Conservation (phyloP, 1,139 yeast genomes). For the Pichiaceae sp. region DNA sequence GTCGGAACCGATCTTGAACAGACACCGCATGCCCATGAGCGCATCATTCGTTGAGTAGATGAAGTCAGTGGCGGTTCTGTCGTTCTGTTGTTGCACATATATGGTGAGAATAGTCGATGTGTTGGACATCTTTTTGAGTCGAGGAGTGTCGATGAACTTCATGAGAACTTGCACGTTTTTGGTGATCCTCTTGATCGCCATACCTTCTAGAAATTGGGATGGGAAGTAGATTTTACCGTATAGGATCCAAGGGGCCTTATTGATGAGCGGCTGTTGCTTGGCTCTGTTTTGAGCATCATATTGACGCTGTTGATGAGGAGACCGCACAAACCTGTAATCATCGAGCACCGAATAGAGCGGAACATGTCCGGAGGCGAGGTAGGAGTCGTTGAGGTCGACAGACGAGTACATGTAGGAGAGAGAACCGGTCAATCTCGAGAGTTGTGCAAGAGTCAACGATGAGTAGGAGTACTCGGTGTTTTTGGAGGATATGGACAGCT, state of each 20-base stretch:
- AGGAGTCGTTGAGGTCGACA: conserved; percentile 40
- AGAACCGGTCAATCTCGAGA: conserved; percentile 70
- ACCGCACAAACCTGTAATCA: conserved; percentile 48
- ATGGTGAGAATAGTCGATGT: conserved; percentile 49
- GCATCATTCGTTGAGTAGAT: conserved; percentile 87
- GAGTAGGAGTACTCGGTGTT: conserved; percentile 68
- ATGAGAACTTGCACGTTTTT: conserved; percentile 55
- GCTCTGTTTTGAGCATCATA: background rate
- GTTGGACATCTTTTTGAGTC: conserved; percentile 23
- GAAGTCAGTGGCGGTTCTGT: conserved; percentile 63
- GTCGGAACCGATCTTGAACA: conserved; percentile 53
- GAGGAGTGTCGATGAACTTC: conserved; percentile 63
- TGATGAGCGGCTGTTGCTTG: background rate
- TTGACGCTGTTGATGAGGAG: conserved; percentile 3
- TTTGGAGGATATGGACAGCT: conserved; percentile 62
- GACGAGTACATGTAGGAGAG: conserved; percentile 75
- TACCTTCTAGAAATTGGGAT: conserved; percentile 79
- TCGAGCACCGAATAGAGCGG: conserved; percentile 68
- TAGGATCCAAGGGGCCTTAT: conserved; percentile 24
- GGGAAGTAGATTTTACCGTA: conserved; percentile 92
- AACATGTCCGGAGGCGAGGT: conserved; percentile 41
- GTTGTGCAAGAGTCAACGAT: conserved; percentile 63
- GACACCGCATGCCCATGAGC: conserved; percentile 71
- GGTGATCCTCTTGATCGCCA: conserved; percentile 63
- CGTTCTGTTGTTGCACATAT: conserved; percentile 62